Conservation (phyloP, 768 basidiomycete species). For the Mycena sanguinolenta region DNA sequence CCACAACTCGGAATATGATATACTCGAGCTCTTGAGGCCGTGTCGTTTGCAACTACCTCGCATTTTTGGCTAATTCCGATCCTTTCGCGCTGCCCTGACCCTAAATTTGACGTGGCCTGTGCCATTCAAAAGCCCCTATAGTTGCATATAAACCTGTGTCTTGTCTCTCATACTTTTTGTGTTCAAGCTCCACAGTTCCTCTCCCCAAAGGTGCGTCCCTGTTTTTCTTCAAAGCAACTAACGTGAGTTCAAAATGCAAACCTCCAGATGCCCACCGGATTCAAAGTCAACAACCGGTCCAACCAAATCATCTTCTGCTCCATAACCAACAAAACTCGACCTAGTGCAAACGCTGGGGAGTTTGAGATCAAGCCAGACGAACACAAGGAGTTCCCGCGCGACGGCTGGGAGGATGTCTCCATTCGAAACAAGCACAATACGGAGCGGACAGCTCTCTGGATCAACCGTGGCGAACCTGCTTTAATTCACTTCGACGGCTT, state of each 20-base stretch:
- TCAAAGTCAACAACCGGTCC: slow-evolving; percentile 35
- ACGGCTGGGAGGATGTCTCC: slow-evolving; percentile 35
- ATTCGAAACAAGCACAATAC: slow-evolving; percentile 23
- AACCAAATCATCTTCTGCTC: slow-evolving; percentile 30
- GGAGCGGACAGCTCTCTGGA: slow-evolving; percentile 21
- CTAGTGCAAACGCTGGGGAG: background rate
- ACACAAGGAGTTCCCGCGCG: slow-evolving; percentile 3
- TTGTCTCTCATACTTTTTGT: too few species aligned
- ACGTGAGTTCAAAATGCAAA: background rate
- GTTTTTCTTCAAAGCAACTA: background rate
- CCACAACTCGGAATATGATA: too few species aligned
- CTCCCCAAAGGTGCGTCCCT: background rate
- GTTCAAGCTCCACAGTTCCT: background rate
- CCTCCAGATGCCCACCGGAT: slow-evolving; percentile 30
- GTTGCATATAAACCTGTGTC: background rate
- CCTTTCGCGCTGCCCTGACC: too few species aligned
- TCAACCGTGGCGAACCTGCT: slow-evolving; percentile 28
- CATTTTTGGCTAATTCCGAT: too few species aligned
- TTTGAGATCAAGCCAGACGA: slow-evolving; percentile 32
- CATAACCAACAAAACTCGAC: slow-evolving; percentile 23
- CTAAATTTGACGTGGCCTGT: too few species aligned
- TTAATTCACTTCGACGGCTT: slow-evolving; percentile 33
- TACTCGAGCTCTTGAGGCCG: too few species aligned
- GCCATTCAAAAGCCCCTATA: background rate
- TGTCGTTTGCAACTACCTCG: too few species aligned